Evolutionary conservation across 1,284 basidiomycete genomes (phyloP).

Genomic region (Microbotryum scabiosae): DNA sequence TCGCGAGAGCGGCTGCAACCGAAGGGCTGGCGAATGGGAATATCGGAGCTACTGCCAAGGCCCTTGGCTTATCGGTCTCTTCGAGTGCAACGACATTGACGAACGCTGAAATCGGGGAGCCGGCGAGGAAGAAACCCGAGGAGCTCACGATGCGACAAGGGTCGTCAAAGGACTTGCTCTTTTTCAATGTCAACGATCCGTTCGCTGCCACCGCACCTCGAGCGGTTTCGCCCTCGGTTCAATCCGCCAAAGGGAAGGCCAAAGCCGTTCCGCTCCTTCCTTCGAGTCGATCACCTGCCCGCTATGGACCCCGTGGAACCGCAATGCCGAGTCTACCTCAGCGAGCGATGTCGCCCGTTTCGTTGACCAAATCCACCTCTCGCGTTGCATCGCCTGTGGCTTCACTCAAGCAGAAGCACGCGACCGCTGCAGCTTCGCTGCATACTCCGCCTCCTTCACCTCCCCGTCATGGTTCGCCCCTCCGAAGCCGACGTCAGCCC

Average conservation of each 20-base stretch:
- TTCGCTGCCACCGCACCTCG: conserved; percentile 24
- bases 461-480: conserved; percentile 1
- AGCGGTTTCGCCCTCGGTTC: conserved; percentile 1
- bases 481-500: neutral
- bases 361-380: neutral
- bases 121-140: neutral
- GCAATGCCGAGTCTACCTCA: neutral
- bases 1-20: conserved; percentile 2
- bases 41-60: conserved; percentile 13
- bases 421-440: conserved; percentile 1
- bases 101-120: neutral
- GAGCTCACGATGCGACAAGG: conserved; percentile 5
- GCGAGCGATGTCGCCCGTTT: neutral
- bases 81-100: conserved; percentile 6
- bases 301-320: too few relatives aligned
- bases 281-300: too few relatives aligned
- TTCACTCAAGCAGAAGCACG: neutral
- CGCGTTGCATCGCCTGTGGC: neutral
- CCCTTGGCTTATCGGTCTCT: conserved; percentile 9
- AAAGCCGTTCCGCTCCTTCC: neutral
- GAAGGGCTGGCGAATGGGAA: conserved; percentile 10
- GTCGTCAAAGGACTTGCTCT: conserved; percentile 14
- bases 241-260: conserved; percentile 21
- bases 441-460: conserved; percentile 5
- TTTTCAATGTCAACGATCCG: conserved; percentile 3